Conservation (phyloP, 2,329 filamentous ascomycete genomes). For the Aspergillus pseudotamarii region DNA sequence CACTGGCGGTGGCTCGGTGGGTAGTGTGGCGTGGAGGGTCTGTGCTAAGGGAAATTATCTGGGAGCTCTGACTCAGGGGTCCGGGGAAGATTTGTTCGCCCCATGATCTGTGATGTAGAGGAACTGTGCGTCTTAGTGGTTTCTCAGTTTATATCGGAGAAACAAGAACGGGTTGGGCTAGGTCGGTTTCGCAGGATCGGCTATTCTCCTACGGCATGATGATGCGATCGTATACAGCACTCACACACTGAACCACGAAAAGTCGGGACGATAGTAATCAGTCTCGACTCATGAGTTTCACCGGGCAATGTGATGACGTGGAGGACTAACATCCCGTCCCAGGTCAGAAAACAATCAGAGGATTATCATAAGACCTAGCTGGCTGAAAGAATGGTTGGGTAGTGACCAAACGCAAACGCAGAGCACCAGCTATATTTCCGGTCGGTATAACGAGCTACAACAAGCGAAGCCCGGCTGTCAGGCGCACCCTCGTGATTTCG, state of each 20-base stretch:
- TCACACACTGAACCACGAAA: not conserved
- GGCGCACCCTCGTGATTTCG: not conserved
- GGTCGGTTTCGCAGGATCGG: not conserved
- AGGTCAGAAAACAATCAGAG: not conserved
- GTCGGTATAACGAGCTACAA: not conserved
- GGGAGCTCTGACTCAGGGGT: slow-evolving; percentile 37
- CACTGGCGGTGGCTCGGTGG: slow-evolving; percentile 12
- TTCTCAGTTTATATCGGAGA: not conserved
- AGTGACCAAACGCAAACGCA: too few species aligned
- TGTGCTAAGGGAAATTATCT: slow-evolving; percentile 42
- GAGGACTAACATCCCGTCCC: not conserved
- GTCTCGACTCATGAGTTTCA: not conserved
- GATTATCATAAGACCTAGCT: not conserved
- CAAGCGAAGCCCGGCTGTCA: not conserved
- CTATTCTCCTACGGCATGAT: not conserved
- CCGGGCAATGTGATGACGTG: not conserved
- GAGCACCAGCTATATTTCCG: not conserved
- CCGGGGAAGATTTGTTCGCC: slow-evolving; percentile 38
- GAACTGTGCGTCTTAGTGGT: not conserved
- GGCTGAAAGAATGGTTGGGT: not conserved
- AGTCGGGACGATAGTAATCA: not conserved
- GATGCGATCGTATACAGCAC: not conserved
- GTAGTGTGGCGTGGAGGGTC: slow-evolving; percentile 42
- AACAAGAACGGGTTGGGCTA: not conserved
- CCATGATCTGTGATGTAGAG: slow-evolving; percentile 19